Evolutionary conservation across 169 alveolate species (phyloP).

Genomic region (Besnoitia besnoiti): DNA sequence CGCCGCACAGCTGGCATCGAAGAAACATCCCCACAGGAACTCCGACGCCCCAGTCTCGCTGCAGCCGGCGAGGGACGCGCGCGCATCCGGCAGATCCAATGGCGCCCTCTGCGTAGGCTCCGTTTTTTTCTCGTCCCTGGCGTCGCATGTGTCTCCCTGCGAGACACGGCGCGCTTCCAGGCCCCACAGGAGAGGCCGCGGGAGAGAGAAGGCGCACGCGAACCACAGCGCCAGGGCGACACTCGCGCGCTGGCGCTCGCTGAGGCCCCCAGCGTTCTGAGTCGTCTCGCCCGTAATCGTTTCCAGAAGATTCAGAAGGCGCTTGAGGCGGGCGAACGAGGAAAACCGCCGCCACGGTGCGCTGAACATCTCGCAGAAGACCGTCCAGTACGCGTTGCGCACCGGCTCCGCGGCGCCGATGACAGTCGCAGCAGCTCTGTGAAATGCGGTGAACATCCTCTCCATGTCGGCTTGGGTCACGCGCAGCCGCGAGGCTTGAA

Average conservation of each 20-base stretch:
- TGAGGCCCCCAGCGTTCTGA: not conserved
- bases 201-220: not conserved
- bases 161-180: not conserved
- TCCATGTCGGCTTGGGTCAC: not conserved
- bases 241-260: not conserved
- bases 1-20: not conserved
- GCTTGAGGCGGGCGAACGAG: not conserved
- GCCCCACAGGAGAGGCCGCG: not conserved
- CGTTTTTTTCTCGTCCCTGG: too few relatives aligned
- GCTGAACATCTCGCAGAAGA: not conserved
- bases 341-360: constrained; percentile 27
- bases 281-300: not conserved
- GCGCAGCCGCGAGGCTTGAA: not conserved
- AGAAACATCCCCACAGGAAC: not conserved
- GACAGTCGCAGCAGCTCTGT: not conserved
- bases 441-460: not conserved
- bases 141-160: not conserved
- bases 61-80: too few relatives aligned
- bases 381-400: not conserved
- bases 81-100: too few relatives aligned
- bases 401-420: not conserved
- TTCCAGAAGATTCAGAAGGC: not conserved
- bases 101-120: too few relatives aligned
- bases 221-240: not conserved
- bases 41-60: too few relatives aligned